Conservation (phyloP, 441 rosid genomes). For the Capsella rubella region DNA sequence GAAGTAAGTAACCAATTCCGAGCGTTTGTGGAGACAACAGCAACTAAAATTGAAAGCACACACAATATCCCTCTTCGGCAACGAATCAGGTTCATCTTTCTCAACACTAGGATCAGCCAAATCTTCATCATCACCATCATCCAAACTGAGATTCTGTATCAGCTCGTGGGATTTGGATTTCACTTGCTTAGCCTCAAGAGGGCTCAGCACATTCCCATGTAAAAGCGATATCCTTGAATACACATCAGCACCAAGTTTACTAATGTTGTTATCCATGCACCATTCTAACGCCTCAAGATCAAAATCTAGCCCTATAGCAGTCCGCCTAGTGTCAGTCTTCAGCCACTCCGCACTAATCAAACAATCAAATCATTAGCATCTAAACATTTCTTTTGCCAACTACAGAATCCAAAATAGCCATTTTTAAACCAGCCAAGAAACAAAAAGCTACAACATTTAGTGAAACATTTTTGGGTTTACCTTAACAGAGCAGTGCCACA, state of each 20-base stretch:
- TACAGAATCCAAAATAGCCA: not conserved
- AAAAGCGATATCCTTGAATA: constrained; percentile 80
- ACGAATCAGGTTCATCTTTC: constrained; percentile 42
- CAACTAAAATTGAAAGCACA: constrained; percentile 94
- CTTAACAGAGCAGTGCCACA: constrained; percentile 94
- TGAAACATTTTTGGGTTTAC: constrained; percentile 21
- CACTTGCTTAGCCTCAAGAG: constrained; percentile 67
- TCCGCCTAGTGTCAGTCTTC: constrained; percentile 70
- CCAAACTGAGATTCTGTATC: constrained; percentile 51
- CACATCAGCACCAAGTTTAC: constrained; percentile 67
- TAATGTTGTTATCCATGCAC: constrained; percentile 80
- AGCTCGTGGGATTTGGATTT: constrained; percentile 56
- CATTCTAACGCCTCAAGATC: constrained; percentile 86
- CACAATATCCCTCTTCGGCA: constrained; percentile 80
- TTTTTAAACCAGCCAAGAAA: too few relatives aligned
- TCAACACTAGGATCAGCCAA: constrained; percentile 5
- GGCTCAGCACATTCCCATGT: constrained; percentile 83
- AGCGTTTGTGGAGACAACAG: constrained; percentile 82
- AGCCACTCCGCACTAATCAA: constrained; percentile 82
- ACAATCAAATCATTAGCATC: not conserved
- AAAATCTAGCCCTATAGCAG: constrained; percentile 88
- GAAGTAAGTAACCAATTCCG: constrained; percentile 76
- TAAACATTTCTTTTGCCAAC: not conserved
- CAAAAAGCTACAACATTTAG: too few relatives aligned
- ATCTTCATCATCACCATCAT: constrained; percentile 40